Percentiles rank a stretch among this genome's conserved stretches.
These are phyloP conservation scores for Trichoderma atrobrunneum DNA, from an alignment of 2,329 filamentous ascomycete species.

Conservation along the genomic window DNA sequence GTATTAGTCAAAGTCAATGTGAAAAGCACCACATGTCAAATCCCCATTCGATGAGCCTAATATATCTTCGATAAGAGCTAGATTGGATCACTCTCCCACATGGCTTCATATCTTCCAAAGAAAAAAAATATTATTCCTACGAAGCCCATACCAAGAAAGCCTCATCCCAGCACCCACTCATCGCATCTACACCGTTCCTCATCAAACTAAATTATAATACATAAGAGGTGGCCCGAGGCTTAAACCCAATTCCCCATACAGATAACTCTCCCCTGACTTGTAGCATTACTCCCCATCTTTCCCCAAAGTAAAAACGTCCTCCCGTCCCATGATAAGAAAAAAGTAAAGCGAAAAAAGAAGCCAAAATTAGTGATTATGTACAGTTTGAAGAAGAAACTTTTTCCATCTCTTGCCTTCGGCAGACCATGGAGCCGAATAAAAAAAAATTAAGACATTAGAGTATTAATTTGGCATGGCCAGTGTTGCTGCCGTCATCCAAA, in stretches of 20 bases:
- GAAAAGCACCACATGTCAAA: neutral
- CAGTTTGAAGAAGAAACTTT: neutral
- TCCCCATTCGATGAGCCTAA: neutral
- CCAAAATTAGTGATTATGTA: neutral
- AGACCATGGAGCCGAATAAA: neutral
- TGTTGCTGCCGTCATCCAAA: slow-evolving; percentile 15
- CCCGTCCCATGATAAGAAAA: neutral
- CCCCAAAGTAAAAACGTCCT: neutral
- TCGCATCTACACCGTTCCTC: neutral
- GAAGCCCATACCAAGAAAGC: neutral
- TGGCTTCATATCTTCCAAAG: neutral
- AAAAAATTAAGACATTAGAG: neutral
- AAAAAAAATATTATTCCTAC: neutral
- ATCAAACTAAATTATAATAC: slow-evolving; percentile 6
- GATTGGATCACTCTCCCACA: neutral
- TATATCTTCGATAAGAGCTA: neutral
- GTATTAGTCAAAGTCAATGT: neutral
- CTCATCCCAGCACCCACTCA: neutral
- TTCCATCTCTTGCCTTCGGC: neutral
- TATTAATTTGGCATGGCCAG: slow-evolving; percentile 10
- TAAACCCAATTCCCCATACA: neutral
- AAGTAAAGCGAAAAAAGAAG: neutral
- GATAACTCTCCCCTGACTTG: neutral
- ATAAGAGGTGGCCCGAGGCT: slow-evolving; percentile 1
- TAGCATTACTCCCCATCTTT: neutral